Evolutionary conservation across 2,329 filamentous ascomycete species (phyloP).

Genomic region (Alternaria gaisen): DNA sequence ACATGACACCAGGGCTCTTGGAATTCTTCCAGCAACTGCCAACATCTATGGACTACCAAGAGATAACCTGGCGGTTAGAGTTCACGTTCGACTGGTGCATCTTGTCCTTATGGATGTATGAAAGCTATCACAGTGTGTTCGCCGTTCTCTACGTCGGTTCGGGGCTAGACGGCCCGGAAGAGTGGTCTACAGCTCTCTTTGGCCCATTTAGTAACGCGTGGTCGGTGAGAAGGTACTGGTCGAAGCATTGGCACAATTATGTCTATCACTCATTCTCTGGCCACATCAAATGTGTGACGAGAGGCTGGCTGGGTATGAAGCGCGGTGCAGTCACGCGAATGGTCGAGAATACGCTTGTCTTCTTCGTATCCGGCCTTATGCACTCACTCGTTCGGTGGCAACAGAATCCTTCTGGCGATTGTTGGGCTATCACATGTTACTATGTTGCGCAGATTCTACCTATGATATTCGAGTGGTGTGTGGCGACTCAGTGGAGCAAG

Average conservation of each 20-base stretch:
- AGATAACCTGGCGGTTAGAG: conserved; percentile 9
- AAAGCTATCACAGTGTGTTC: conserved; percentile 20
- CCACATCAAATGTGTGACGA: conserved; percentile 25
- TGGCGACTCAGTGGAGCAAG: conserved; percentile 15
- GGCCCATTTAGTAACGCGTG: conserved; percentile 11
- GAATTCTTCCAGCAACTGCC: conserved; percentile 17
- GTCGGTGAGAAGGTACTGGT: conserved; percentile 30
- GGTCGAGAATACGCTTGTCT: conserved; percentile 31
- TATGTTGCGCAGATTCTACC: conserved; percentile 31
- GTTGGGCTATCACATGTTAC: conserved; percentile 24
- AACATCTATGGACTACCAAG: conserved; percentile 3
- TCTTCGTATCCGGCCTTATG: conserved; percentile 25
- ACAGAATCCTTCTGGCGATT: conserved; percentile 15
- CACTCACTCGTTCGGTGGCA: conserved; percentile 25
- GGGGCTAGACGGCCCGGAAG: conserved; percentile 9
- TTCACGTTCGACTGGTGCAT: conserved; percentile 22
- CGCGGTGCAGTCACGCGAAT: conserved; percentile 11
- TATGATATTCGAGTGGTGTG: conserved; percentile 22
- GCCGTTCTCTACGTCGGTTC: conserved; percentile 20
- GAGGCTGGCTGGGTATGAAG: conserved; percentile 19
- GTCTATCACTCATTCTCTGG: conserved; percentile 24
- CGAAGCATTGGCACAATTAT: conserved; percentile 33
- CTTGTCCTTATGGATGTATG: conserved; percentile 24
- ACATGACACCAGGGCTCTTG: not conserved
- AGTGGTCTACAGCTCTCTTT: conserved; percentile 25